phyloP scores from a whole-genome alignment of 108 stramenopile species.

The Cyclotella baltica region DNA sequence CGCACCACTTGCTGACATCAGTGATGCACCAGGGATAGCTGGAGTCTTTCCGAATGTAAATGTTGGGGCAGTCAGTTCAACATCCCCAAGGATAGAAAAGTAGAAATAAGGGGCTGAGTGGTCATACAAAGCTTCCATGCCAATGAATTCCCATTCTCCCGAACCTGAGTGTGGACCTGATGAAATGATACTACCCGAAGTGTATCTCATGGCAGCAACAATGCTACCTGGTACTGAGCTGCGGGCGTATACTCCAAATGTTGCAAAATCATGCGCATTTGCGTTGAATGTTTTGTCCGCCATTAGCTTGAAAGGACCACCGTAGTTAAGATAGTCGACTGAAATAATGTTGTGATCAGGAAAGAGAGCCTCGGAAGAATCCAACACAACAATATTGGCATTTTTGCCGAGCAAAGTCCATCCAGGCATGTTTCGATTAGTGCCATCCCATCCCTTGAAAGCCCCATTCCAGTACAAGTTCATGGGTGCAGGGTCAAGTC shows the following conservation, averaged over 20 bases:
- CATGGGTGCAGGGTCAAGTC: conserved; percentile 33
- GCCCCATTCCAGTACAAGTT: conserved; percentile 45
- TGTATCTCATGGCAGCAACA: conserved; percentile 36
- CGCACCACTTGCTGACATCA: conserved; percentile 45
- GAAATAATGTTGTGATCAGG: conserved; percentile 40
- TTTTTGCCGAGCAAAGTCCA: conserved; percentile 22
- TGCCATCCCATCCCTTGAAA: conserved; percentile 29
- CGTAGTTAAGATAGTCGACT: conserved; percentile 34
- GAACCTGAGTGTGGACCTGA: conserved; percentile 31
- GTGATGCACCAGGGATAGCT: conserved; percentile 36
- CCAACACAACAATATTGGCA: conserved; percentile 15
- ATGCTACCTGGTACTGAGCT: conserved; percentile 30
- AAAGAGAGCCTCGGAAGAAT: conserved; percentile 14
- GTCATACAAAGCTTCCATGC: conserved; percentile 47
- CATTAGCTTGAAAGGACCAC: conserved; percentile 36
- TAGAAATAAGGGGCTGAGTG: conserved; percentile 45
- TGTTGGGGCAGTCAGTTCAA: conserved; percentile 40
- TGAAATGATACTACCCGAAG: conserved; percentile 34
- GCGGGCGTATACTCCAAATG: conserved; percentile 45
- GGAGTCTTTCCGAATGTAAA: conserved; percentile 35
- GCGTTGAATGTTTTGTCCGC: conserved; percentile 6
- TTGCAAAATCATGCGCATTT: conserved; percentile 38
- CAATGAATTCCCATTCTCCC: conserved; percentile 50
- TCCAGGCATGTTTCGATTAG: conserved; percentile 30
- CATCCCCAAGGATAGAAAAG: conserved; percentile 53